Evolutionary conservation across 192 early-diverging fungal species (phyloP), one percentile per base, ranked within the genome.

Genomic region (Martensiomyces pterosporus): DNA sequence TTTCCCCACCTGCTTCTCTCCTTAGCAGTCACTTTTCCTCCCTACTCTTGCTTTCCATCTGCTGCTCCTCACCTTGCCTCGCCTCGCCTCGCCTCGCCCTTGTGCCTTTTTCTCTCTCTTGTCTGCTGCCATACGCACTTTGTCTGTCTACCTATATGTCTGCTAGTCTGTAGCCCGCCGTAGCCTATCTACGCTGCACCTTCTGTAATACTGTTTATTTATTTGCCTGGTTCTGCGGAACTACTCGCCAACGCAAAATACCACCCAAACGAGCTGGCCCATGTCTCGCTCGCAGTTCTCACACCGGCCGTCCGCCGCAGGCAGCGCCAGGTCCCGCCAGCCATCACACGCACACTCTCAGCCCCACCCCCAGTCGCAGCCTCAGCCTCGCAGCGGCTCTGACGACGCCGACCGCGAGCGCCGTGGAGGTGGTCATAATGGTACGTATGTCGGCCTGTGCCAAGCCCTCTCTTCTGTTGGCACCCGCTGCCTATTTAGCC

Each of bases 351-450:
- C 44, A 3, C 54, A 56, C 36, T 43, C 23, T 41, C 37, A 21
- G 2, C 27, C 3, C 14, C 27, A 18, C 13, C 54, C 9, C 26
- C 39, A 22, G 29, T 12, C 5, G 29, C 29, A 38, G 17, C 37
- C 44, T n/a, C 35, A 44, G 34, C n/a, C 35, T 3, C 43, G 36
- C 25, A 47, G 27, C 6, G 54, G 45, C 13, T 17, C 43, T 15
- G 54, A 56, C n/a, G 36, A 16, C 9, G 24, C 36, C 21, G 26
- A 33, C 21, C 51, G 41, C 29, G 33, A 16, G 17, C 36, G 54
- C 22, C 43, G 54, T 9, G 60, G 60, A 22, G 60, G 60, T n/a
- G 60, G 47, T 21, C 49, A 26, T 41, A 60, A 73, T 19, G 69
- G 69, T 73, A 69, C 46, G 55, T 61, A 41, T n/a, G n/a, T n/a